Evolutionary conservation across 257 asterid genomes (phyloP).

Genomic region (Lavandula angustifolia): DNA sequence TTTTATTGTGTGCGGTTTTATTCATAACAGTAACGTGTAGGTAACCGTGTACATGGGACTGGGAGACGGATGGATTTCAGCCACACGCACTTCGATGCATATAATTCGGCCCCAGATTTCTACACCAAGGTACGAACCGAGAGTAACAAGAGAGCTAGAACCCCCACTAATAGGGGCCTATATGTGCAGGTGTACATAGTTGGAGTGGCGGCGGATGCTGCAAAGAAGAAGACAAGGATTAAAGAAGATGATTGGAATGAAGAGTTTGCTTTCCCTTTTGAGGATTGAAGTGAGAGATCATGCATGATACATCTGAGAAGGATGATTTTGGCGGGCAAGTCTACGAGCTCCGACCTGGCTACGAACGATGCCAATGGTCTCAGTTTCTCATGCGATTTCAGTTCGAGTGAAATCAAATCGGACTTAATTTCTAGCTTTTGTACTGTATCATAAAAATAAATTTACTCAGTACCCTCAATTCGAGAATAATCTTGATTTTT

Average conservation of each 20-base stretch:
- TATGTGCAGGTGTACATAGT: slow-evolving; percentile 50
- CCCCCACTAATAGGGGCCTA: too few relatives aligned
- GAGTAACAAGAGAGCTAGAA: too few relatives aligned
- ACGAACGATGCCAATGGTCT: slow-evolving; percentile 72
- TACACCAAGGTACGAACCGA: slow-evolving; percentile 57
- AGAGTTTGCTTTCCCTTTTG: slow-evolving; percentile 71
- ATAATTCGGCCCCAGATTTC: slow-evolving; percentile 86
- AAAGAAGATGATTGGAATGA: slow-evolving; percentile 90
- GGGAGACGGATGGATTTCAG: slow-evolving; percentile 95
- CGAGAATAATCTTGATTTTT: too few relatives aligned
- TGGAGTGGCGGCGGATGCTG: slow-evolving; percentile 66
- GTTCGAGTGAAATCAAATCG: slow-evolving; percentile 46
- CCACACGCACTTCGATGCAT: slow-evolving; percentile 79
- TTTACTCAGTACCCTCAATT: too few relatives aligned
- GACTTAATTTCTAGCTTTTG: not conserved
- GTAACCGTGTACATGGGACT: slow-evolving; percentile 74
- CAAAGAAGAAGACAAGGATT: slow-evolving; percentile 66
- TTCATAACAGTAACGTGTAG: slow-evolving; percentile 29
- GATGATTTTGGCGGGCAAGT: slow-evolving; percentile 94
- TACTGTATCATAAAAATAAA: too few relatives aligned
- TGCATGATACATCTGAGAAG: slow-evolving; percentile 67
- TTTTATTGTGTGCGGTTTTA: too few relatives aligned
- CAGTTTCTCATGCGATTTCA: slow-evolving; percentile 81
- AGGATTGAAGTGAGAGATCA: slow-evolving; percentile 79
- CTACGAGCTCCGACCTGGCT: slow-evolving; percentile 71